Percentiles rank a stretch among this genome's conserved stretches.
These are phyloP conservation scores for Podila horticola DNA, from an alignment of 192 early-diverging fungal genomes.

Conservation along the genomic window DNA sequence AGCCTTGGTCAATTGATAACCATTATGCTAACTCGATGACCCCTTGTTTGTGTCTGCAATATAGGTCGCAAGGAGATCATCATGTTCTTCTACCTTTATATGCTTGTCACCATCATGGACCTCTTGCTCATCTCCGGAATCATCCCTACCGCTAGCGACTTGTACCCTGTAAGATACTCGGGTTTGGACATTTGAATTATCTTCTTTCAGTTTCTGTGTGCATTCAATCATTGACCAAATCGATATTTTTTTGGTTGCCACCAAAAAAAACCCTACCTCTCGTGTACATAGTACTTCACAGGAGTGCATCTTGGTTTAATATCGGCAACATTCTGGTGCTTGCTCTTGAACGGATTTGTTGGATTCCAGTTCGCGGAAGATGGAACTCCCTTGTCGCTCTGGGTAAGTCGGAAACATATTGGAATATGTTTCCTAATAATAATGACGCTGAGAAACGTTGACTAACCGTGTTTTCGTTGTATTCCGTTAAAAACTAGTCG, in stretches of 20 bases:
- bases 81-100: constrained; percentile 98
- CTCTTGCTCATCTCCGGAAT: constrained; percentile 93
- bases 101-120: constrained; percentile 85
- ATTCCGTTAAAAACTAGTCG: constrained; percentile 53
- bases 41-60: not conserved
- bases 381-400: constrained; percentile 92
- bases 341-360: constrained; percentile 95
- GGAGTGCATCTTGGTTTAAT: constrained; percentile 84
- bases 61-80: constrained; percentile 97
- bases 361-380: constrained; percentile 98
- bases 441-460: not conserved
- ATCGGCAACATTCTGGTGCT: constrained; percentile 90
- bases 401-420: constrained; percentile 57
- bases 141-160: constrained; percentile 82
- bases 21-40: too few species aligned
- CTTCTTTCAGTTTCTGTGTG: constrained; percentile 6
- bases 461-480: not conserved
- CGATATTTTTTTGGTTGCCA: too few species aligned
- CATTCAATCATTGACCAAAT: not conserved
- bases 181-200: not conserved
- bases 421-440: not conserved
- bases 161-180: constrained; percentile 67
- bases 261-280: not conserved
- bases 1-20: too few species aligned
- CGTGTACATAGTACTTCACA: constrained; percentile 75